Conservation (phyloP, 176 grass and related monocot species). For the Oryza meridionalis region DNA sequence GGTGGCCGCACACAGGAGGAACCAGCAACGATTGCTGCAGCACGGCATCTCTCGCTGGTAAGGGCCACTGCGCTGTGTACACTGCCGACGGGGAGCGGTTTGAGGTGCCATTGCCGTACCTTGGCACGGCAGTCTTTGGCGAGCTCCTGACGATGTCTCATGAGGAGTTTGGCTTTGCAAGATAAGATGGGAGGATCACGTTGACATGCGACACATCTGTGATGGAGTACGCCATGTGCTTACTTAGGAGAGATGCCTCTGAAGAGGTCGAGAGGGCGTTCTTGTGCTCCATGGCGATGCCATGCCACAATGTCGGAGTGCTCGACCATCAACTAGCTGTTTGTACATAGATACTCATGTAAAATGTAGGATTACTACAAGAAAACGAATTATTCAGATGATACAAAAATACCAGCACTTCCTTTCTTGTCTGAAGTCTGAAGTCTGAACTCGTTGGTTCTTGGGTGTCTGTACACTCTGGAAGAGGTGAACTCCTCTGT, state of each 20-base stretch:
- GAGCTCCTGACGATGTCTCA: constrained; percentile 36
- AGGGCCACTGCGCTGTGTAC: constrained; percentile 39
- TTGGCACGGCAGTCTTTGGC: not conserved
- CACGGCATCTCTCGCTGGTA: not conserved
- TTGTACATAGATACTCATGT: constrained; percentile 1
- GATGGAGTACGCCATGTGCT: constrained; percentile 24
- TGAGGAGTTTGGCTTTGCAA: constrained; percentile 38
- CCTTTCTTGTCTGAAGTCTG: no score
- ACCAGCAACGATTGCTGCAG: not conserved
- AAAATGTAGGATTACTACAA: not conserved
- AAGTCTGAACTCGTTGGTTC: no score
- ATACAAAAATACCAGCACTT: no score
- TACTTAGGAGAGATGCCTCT: constrained; percentile 16
- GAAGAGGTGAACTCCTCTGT: no score
- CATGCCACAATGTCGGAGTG: not conserved
- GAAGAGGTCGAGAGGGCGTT: constrained; percentile 28
- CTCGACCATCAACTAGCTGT: constrained; percentile 17
- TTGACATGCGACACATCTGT: constrained; percentile 16
- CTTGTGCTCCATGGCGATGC: constrained; percentile 8
- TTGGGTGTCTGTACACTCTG: no score
- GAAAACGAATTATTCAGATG: no score
- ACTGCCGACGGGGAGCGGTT: not conserved
- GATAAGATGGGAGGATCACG: constrained; percentile 2
- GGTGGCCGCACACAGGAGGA: not conserved
- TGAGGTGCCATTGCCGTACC: constrained; percentile 34